Conservation (phyloP, 768 basidiomycete species). For the Strobilomyces dryophilus region DNA sequence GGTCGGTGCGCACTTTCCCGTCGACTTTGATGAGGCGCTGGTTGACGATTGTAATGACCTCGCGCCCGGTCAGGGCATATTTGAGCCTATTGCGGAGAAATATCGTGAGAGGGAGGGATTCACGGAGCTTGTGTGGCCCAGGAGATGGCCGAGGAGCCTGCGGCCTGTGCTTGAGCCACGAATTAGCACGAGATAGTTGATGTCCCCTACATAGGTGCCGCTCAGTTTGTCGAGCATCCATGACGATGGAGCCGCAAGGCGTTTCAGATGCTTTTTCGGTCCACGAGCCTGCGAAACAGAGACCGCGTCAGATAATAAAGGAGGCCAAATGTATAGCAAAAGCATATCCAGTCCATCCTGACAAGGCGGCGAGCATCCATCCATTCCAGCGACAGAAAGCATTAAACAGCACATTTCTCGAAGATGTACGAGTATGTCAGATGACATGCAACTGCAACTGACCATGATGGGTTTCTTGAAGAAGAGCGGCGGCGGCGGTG, state of each 20-base stretch:
- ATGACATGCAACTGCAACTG: constrained; percentile 23
- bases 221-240: constrained; percentile 99
- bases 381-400: constrained; percentile 10
- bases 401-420: neutral
- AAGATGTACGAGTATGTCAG: neutral
- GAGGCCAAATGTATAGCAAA: neutral
- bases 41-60: constrained; percentile 92
- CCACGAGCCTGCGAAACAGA: constrained; percentile 71
- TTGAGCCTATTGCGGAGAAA: constrained; percentile 99
- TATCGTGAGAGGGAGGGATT: constrained; percentile 94
- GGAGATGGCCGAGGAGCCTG: constrained; percentile 96
- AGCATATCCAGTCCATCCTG: constrained; percentile 17
- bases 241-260: constrained; percentile 93
- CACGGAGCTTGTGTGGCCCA: constrained; percentile 98
- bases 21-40: constrained; percentile 99
- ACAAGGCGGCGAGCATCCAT: constrained; percentile 23
- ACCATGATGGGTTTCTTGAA: constrained; percentile 33
- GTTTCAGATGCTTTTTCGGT: constrained; percentile 99
- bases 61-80: constrained; percentile 95
- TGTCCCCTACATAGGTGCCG: constrained; percentile 78
- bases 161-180: constrained; percentile 8
- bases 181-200: neutral
- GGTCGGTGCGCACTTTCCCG: constrained; percentile 96
- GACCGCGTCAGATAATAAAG: constrained; percentile 13
- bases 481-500: constrained; percentile 11